Percentiles rank a stretch among this genome's conserved stretches.
Evolutionary conservation across 345 rosid genomes (phyloP).

Genomic region (Gynandropsis gynandra): DNA sequence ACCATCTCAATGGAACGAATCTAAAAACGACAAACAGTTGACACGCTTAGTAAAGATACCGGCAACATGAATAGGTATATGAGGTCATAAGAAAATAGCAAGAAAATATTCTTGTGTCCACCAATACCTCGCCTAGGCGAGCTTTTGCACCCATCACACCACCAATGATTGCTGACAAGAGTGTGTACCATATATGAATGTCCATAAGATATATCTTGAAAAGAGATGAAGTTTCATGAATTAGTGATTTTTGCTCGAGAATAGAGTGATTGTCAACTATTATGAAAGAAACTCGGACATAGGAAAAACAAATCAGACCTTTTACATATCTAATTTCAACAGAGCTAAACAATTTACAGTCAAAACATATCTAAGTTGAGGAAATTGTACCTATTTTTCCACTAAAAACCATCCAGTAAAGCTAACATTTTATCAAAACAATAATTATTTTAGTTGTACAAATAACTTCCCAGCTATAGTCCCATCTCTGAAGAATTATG

Average conservation of each 20-base stretch:
- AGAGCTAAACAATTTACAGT: too few species aligned
- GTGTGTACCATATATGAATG: slow-evolving; percentile 87
- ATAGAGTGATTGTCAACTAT: slow-evolving; percentile 10
- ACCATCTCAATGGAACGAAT: slow-evolving; percentile 93
- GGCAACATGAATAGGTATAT: slow-evolving; percentile 15
- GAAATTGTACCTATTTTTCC: background rate
- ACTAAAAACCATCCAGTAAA: background rate
- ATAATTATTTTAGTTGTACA: background rate
- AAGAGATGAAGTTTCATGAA: slow-evolving; percentile 8
- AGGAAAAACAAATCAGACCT: slow-evolving; percentile 12
- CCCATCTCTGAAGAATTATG: background rate
- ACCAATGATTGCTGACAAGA: slow-evolving; percentile 88
- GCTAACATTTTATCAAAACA: background rate
- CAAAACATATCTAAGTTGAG: too few species aligned
- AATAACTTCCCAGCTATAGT: background rate
- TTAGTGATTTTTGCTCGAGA: slow-evolving; percentile 11
- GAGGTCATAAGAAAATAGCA: slow-evolving; percentile 4
- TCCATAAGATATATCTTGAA: slow-evolving; percentile 91
- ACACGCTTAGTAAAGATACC: slow-evolving; percentile 15
- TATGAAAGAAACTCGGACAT: slow-evolving; percentile 11
- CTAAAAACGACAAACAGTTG: slow-evolving; percentile 31
- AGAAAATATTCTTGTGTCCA: slow-evolving; percentile 10
- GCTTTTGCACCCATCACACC: slow-evolving; percentile 98
- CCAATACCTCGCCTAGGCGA: slow-evolving; percentile 90
- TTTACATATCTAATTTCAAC: background rate